Base-by-base conservation (phyloP, 768 basidiomycete genomes). In the Coprinopsis sp. region DNA sequence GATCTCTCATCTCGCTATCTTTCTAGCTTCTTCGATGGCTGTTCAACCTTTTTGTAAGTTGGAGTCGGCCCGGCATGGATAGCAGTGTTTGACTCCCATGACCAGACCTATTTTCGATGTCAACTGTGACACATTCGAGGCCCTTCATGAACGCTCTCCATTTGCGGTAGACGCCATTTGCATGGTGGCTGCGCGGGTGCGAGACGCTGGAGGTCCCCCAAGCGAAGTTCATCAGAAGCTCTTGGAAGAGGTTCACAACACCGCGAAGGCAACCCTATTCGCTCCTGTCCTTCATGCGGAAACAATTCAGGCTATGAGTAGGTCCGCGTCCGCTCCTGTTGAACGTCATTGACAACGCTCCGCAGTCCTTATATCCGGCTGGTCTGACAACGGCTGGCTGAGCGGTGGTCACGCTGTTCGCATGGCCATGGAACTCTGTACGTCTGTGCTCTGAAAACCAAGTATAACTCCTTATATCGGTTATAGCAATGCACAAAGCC, bases 331-430 rank as follows among this genome's bases (percentile, higher is more conserved):
- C 38, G 43, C 2, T 19, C 22, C 18, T 50, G 24, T 18, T 44
- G 3, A 16, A 31, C 22, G n/a, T n/a, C 33, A 41, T 34, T 49
- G 47, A 42, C 44, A 34, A 42, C 47, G 6, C 46, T 27, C 13
- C 46, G 37, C 48, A 93, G 90, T 94, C 48, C 73, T 96, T 41
- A 82, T 95, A 16, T 87, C 93, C 28, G 91, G 92, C 4, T 97
- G 91, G 87, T 92, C 90, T 14, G 91, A 94, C 54, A 91, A 91
- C 56, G 91, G 91, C n/a, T 94, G 92, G 92, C 64, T 96, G 28
- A 91, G 87, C 54, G 89, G 91, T 8, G 92, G 90, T 8, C 94
- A 96, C 66, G 94, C 94, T n/a, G 91, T 96, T 7, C 79, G 93
- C 41, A 93, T 97, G 90, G 93, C 91, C 31, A 82, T 96, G 74